Conservation (phyloP, 2,329 filamentous ascomycete species). For the Ophiocordyceps australis region DNA sequence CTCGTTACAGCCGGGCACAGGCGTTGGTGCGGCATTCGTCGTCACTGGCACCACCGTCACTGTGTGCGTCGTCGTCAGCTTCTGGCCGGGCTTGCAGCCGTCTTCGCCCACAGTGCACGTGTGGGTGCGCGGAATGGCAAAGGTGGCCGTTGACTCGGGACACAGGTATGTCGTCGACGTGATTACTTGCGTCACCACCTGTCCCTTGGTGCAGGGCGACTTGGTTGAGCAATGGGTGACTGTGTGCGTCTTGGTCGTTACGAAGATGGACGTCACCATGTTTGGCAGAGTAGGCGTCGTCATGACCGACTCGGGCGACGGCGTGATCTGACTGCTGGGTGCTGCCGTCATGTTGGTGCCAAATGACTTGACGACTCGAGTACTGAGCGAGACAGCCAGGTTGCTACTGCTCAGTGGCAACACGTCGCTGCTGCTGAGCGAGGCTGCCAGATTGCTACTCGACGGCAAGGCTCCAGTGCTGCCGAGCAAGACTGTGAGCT, state of each 20-base stretch:
- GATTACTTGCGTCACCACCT: slow-evolving; percentile 8
- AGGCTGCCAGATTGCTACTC: too few relatives aligned
- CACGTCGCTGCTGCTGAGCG: too few relatives aligned
- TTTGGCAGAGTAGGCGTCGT: slow-evolving; percentile 14
- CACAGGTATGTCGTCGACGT: slow-evolving; percentile 6
- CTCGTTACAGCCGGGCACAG: slow-evolving; percentile 5
- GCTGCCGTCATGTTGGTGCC: too few relatives aligned
- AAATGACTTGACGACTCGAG: too few relatives aligned
- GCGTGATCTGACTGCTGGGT: too few relatives aligned
- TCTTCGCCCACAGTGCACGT: slow-evolving; percentile 9
- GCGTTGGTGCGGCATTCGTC: slow-evolving; percentile 7
- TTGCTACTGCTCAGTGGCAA: too few relatives aligned
- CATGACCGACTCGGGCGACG: too few relatives aligned
- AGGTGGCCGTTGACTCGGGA: slow-evolving; percentile 9
- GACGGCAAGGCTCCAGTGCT: too few relatives aligned
- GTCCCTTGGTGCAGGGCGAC: slow-evolving; percentile 10
- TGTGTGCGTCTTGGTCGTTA: slow-evolving; percentile 34
- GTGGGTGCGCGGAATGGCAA: slow-evolving; percentile 11
- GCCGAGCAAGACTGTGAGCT: too few relatives aligned
- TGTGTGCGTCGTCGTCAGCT: slow-evolving; percentile 5
- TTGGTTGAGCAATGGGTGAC: slow-evolving; percentile 37
- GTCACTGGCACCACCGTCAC: slow-evolving; percentile 10
- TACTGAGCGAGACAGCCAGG: too few relatives aligned
- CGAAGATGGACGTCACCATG: slow-evolving; percentile 21
- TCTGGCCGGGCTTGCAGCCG: slow-evolving; percentile 10